Percentiles rank a stretch among this genome's conserved stretches.
phyloP scores from a whole-genome alignment of 306 rosid genomes.

The Cercis canadensis region DNA sequence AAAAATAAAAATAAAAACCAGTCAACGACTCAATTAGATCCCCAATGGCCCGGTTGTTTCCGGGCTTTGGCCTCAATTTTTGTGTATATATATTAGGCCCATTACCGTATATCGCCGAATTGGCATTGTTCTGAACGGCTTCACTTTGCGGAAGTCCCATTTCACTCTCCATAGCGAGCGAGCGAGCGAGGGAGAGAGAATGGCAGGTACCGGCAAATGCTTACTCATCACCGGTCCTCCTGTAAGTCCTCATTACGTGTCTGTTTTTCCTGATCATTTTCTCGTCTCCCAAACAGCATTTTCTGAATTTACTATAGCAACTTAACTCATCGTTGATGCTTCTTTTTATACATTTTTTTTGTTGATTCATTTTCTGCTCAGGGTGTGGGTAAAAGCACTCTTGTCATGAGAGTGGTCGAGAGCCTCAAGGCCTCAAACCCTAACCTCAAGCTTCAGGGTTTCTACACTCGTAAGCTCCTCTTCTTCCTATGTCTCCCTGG shows the following conservation, averaged over 20 bases:
- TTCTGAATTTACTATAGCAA: neutral
- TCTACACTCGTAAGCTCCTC: slow-evolving; percentile 68
- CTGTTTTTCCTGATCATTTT: neutral
- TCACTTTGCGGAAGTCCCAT: neutral
- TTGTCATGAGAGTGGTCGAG: slow-evolving; percentile 65
- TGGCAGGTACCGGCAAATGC: slow-evolving; percentile 67
- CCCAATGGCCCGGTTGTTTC: too few species aligned
- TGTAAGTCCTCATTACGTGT: neutral
- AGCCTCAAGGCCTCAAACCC: slow-evolving; percentile 61
- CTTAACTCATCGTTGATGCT: neutral
- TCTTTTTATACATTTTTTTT: neutral
- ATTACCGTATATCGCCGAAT: neutral
- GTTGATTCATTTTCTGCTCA: slow-evolving; percentile 13
- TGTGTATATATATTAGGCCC: neutral
- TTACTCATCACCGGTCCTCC: slow-evolving; percentile 63
- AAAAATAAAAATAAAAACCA: too few species aligned
- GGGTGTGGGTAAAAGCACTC: slow-evolving; percentile 87
- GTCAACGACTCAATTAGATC: too few species aligned
- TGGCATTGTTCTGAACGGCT: neutral
- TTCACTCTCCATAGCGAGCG: neutral
- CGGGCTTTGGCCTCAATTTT: too few species aligned
- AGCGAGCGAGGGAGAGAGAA: neutral
- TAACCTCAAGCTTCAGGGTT: slow-evolving; percentile 74
- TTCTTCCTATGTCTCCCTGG: slow-evolving; percentile 6
- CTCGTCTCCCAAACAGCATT: neutral